Evolutionary conservation across 2,329 filamentous ascomycete species (phyloP), one percentile per base, ranked within the genome.

Genomic region (Alternaria sp.): DNA sequence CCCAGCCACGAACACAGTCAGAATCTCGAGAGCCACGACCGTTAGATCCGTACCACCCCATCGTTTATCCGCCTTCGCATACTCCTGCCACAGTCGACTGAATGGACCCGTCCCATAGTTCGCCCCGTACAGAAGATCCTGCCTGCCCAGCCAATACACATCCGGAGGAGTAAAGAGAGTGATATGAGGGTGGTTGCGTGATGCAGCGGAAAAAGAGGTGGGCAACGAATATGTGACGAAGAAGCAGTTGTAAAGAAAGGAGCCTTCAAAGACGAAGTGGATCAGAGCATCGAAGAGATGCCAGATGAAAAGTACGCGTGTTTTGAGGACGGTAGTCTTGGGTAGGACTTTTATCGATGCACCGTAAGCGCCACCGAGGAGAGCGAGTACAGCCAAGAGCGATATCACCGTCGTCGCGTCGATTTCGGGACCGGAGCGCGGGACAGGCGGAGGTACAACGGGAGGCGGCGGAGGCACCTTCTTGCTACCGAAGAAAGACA

Each of bases 191-290:
- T 77, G 74, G 51, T 75, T 67, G 43, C 73, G 61, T 8, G 66
- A 44, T 32, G 72, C 65, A n/a, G 70, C 72, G 3, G 73, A 71
- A 60, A 79, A 79, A 43, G 69, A 70, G 43, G 79, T 79, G 8
- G 83, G 80, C 43, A 87, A 77, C 19, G 79, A 73, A 51, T 81
- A 80, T 73, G 84, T 89, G 69, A 86, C 86, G 86, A 93, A 95
- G 86, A 98, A 96, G 84, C 93, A 97, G 82, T 97, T 93, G 85
- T 93, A 97, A 23, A 97, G 88, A 81, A 93, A 98, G 74, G 89
- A 91, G 57, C 93, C 94, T 83, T 98, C 95, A 78, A 98, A 91
- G 78, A 93, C 85, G 81, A 96, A 89, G 83, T 99, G 96, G 74
- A 94, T 95, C 46, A 97, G 86, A 30, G 93, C 93, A 80, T 97